Evolutionary conservation across 2,329 filamentous ascomycete genomes (phyloP).

Genomic region (Plenodomus tracheiphilus): DNA sequence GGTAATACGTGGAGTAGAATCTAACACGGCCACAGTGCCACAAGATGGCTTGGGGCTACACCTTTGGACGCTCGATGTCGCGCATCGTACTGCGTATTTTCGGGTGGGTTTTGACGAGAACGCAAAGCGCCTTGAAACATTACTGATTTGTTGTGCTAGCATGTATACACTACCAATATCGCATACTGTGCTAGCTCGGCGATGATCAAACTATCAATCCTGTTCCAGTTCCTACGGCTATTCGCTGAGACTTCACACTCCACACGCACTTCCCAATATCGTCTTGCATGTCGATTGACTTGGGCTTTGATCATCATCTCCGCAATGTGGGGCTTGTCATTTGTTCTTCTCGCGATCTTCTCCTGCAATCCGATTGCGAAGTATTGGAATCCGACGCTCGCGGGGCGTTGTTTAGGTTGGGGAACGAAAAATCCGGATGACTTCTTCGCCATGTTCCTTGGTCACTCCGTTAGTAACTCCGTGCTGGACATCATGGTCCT

Average conservation of each 20-base stretch:
- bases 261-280: constrained; percentile 9
- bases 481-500: constrained; percentile 38
- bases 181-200: constrained; percentile 36
- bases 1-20: not conserved
- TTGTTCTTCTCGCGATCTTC: constrained; percentile 36
- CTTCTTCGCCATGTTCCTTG: constrained; percentile 35
- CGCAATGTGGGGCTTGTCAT: constrained; percentile 36
- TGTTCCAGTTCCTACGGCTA: constrained; percentile 44
- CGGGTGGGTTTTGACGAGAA: constrained; percentile 24
- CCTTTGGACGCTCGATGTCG: constrained; percentile 26
- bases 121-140: not conserved
- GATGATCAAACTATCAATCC: constrained; percentile 44
- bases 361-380: constrained; percentile 33
- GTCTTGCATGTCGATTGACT: constrained; percentile 20
- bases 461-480: constrained; percentile 39
- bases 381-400: constrained; percentile 29
- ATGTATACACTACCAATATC: constrained; percentile 36
- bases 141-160: constrained; percentile 12
- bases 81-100: constrained; percentile 29
- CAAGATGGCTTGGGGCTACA: constrained; percentile 39
- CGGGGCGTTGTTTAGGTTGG: constrained; percentile 40
- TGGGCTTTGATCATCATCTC: constrained; percentile 26
- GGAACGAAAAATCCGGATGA: constrained; percentile 33
- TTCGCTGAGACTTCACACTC: constrained; percentile 29
- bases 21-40: constrained; percentile 32